Evolutionary conservation across 257 asterid genomes (phyloP), one percentile per base, ranked within the genome.

Genomic region (Eustoma russellianum): DNA sequence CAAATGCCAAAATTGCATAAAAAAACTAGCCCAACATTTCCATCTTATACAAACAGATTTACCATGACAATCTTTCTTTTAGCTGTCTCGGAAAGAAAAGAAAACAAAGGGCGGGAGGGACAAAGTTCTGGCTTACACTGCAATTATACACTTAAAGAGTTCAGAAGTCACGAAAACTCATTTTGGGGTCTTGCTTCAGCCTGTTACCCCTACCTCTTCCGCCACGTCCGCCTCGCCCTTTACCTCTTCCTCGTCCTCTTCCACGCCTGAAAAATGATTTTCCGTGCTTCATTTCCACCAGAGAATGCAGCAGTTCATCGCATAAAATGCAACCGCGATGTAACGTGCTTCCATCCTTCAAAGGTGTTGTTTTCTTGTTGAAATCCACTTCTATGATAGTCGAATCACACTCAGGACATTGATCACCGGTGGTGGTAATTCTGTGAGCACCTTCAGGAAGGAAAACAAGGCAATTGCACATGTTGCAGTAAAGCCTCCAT

Each of bases 381-480:
- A 88, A 88, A 65, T 88, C 97, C 35, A 88, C 95, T 77, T 82
- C 95, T 43, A 88, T 71, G 57, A 88, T 75, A 33, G 93, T 80
- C 5, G 97, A 82, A 55, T 88, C 97, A n/a, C 97, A 88, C 28
- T 88, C 81, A 9, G 79, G 71, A 64, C 97, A 88, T 16, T 49
- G 85, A 17, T 85, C 89, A 45, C 54, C 57, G 35, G 97, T 88
- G 1, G 93, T 82, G 10, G 86, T 69, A 52, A 88, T 88, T 51
- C 86, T 73, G 71, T 88, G 97, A 60, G 97, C 97, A 13, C 95
- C 97, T 68, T 78, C 86, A 0, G 97, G 93, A 47, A 88, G 92
- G 58, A 75, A 82, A 57, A 88, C 85, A 10, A 88, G 88, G 63
- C 97, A 88, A 60, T 80, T 85, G 80, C 97, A 88, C 86, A 72